Evolutionary conservation across 768 basidiomycete species (phyloP), one percentile per base, ranked within the genome.

Genomic region (Tulasnella sp.): DNA sequence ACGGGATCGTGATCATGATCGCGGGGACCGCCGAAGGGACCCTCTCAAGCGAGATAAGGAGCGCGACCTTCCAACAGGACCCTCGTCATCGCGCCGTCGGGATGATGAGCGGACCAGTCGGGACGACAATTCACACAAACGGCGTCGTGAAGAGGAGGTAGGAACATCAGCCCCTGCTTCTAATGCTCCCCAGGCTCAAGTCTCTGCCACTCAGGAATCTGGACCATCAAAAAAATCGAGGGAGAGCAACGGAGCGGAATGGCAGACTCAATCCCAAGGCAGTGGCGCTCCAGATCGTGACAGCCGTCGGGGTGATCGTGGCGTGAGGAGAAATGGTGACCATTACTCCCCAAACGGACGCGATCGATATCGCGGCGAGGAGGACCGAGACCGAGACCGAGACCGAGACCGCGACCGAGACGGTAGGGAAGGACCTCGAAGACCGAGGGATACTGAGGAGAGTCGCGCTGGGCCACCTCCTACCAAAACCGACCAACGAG

Each of bases 91-190:
- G 1, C 49, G 58, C 23, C 26, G 38, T 27, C 41, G 41, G 26
- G 58, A 61, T 21, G 58, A 61, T 24, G 61, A 62, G 11, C 55
- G 30, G 17, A 50, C 55, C 8, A 23, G 21, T 19, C 15, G 48
- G 5, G 59, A 63, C 15, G 61, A 63, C 21, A 19, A 5, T 19
- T 61, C 62, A 13, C 61, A 63, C 51, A 63, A 63, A 38, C 62
- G 62, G 26, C 59, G 62, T 21, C 38, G 62, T 13, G 61, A 47
- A 42, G 62, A 63, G 4, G 62, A 63, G 30, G 61, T 63, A 45
- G 11, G 50, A 41, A 41, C 10, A 10, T 21, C 42, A 42, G 30
- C 15, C 45, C n/a, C 1, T 26, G 8, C 58, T 23, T 34, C n/a
- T 15, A 17, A 19, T 9, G 43, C 1, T 13, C 61, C 10, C 23